Base-by-base conservation (phyloP, 306 rosid genomes). In the Vigna hirtella region DNA sequence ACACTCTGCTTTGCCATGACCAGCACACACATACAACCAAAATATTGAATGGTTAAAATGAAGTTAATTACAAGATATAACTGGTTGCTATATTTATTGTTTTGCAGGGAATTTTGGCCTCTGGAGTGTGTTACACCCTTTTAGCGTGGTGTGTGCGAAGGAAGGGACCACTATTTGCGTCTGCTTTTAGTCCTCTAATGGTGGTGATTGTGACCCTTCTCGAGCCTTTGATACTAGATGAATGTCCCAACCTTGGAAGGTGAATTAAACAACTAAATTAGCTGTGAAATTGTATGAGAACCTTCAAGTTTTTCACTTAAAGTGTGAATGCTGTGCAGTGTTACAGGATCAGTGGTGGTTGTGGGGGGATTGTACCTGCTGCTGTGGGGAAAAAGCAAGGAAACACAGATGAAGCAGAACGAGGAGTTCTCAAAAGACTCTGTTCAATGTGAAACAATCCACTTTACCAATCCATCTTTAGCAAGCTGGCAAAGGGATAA, bases 141-240 rank as follows among this genome's bases (percentile, higher is more conserved):
- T 9, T 79, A 55, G 78, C 87, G n/a, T 84, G 84, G 84, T 64
- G 84, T 42, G 84, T 76, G 8, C 68, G 32, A 1, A 47, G 34
- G 66, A 76, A 77, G 22, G 87, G 87, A 24, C 84, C 87, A 22
- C 16, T 84, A 6, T 84, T 76, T 76, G 82, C 55, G 1, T 76
- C 87, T n/a, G 79, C 74, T 28, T 84, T 84, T 43, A 72, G 22
- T 40, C 83, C 83, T 72, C 38, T 79, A 62, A 51, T 79, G 83
- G 74, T 80, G 56, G 79, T 80, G 26, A 53, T 80, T 5, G 79
- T 80, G 43, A 17, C 69, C 42, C 32, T 80, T 10, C 30, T 45
- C 3, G 67, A 66, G 7, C 36, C 59, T 18, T 17, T 80, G 1
- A 20, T 80, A 42, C 26, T 64, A 16, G 40, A 73, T 32, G 62